These are phyloP conservation scores for Stagonosporopsis cucurbitacearum DNA, from an alignment of 2,329 filamentous ascomycete genomes.

Conservation along the genomic window DNA sequence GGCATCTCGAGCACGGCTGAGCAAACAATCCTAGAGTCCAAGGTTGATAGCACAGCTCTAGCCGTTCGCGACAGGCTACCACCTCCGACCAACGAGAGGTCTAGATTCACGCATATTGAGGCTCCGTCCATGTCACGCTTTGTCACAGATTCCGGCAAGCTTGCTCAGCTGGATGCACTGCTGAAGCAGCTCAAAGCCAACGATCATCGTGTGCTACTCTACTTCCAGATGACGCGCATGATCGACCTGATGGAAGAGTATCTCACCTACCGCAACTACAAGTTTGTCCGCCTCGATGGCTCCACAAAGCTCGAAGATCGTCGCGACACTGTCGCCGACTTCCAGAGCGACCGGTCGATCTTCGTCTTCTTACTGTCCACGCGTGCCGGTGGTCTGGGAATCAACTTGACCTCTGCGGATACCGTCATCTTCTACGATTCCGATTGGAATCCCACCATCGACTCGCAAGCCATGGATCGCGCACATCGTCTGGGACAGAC, in stretches of 20 bases:
- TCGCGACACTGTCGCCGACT: constrained; percentile 93
- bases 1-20: constrained; percentile 70
- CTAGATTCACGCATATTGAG: constrained; percentile 85
- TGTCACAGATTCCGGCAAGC: constrained; percentile 95
- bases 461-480: constrained; percentile 98
- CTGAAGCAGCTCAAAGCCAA: constrained; percentile 89
- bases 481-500: constrained; percentile 97
- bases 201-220: constrained; percentile 90
- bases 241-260: constrained; percentile 99
- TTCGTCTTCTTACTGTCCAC: constrained; percentile 97
- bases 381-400: constrained; percentile 94
- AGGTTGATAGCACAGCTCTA: constrained; percentile 69
- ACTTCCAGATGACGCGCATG: constrained; percentile 99
- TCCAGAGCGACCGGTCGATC: constrained; percentile 92
- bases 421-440: constrained; percentile 99
- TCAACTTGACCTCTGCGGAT: constrained; percentile 94
- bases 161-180: constrained; percentile 87
- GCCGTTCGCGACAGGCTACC: constrained; percentile 74
- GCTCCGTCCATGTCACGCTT: constrained; percentile 98
- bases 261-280: constrained; percentile 97
- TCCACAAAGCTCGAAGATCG: constrained; percentile 97
- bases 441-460: constrained; percentile 99
- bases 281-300: constrained; percentile 94
- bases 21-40: constrained; percentile 74
- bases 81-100: constrained; percentile 78